phyloP scores from a whole-genome alignment of 257 asterid genomes.

The Solanum appendiculatum region DNA sequence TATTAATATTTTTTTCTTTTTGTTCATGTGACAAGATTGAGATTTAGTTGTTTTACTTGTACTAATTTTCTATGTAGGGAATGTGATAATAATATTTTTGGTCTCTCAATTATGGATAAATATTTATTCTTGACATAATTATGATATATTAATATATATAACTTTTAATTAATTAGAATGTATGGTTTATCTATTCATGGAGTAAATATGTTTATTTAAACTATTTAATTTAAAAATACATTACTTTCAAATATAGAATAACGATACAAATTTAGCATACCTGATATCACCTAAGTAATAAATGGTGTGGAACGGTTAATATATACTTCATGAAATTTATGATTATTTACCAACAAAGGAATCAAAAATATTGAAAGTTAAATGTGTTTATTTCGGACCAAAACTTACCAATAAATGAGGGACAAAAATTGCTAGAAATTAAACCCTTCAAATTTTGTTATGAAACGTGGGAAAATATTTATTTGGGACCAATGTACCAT shows the following conservation, averaged over 20 bases:
- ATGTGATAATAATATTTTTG: neutral
- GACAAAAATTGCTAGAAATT: neutral
- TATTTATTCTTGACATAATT: neutral
- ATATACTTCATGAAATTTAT: neutral
- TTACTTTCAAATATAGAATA: neutral
- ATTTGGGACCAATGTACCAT: neutral
- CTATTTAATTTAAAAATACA: too few species aligned
- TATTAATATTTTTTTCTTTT: neutral
- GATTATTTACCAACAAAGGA: neutral
- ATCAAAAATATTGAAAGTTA: neutral
- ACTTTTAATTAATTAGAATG: too few species aligned
- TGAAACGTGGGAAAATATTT: too few species aligned
- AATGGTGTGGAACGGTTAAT: neutral
- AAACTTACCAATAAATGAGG: neutral
- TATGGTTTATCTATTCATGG: too few species aligned
- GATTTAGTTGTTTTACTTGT: neutral
- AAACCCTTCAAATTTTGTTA: too few species aligned
- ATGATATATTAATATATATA: neutral
- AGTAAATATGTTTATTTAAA: too few species aligned
- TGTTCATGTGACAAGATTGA: conserved; percentile 2
- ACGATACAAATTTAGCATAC: neutral
- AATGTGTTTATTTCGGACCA: neutral
- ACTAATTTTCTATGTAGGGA: neutral
- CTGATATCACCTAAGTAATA: neutral
- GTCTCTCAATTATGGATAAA: neutral